phyloP scores from a whole-genome alignment of 495 filamentous ascomycete genomes.

The Pyrenula massariospora region DNA sequence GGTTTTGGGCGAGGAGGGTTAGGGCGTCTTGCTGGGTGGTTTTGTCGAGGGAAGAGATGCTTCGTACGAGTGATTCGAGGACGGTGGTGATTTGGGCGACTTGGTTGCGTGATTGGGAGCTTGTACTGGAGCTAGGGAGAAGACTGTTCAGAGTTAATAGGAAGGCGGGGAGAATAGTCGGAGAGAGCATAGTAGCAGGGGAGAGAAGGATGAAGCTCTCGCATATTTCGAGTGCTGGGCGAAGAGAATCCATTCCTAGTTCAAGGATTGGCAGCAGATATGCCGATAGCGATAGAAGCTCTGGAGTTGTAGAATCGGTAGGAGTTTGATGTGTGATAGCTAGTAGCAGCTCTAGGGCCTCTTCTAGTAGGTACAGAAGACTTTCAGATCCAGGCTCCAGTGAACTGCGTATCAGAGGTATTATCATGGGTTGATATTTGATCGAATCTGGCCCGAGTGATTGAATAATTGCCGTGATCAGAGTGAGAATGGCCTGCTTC shows the following conservation, averaged over 20 bases:
- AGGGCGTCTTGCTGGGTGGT: neutral
- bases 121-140: constrained; percentile 22
- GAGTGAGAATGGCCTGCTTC: constrained; percentile 82
- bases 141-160: constrained; percentile 47
- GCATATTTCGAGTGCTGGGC: constrained; percentile 57
- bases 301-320: constrained; percentile 28
- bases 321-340: constrained; percentile 62
- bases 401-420: constrained; percentile 69
- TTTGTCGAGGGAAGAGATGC: neutral
- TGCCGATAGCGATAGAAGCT: constrained; percentile 55
- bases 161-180: constrained; percentile 43
- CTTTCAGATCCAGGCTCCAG: constrained; percentile 69
- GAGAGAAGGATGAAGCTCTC: constrained; percentile 74
- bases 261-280: constrained; percentile 61
- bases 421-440: constrained; percentile 57
- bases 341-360: constrained; percentile 81
- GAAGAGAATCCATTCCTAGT: constrained; percentile 55
- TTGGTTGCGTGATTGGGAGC: constrained; percentile 48
- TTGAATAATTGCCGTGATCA: constrained; percentile 65
- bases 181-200: constrained; percentile 59
- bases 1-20: constrained; percentile 40
- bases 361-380: constrained; percentile 77
- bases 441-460: constrained; percentile 66
- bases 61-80: constrained; percentile 55
- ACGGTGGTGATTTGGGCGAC: constrained; percentile 47